Conservation (phyloP, 2,329 filamentous ascomycete species). For the Xylaria sp. region DNA sequence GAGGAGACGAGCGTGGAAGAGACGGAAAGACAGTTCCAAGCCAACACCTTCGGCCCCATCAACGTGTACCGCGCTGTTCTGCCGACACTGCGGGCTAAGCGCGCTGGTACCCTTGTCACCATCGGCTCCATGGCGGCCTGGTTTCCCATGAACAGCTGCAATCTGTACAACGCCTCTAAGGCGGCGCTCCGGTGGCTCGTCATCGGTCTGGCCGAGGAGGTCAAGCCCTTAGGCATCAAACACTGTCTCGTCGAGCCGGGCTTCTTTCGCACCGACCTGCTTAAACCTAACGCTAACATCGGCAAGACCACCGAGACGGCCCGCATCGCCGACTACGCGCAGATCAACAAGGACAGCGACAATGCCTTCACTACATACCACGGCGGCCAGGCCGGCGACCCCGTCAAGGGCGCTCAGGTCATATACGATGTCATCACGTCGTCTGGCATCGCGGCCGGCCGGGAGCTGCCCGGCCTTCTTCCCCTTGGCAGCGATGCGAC, state of each 20-base stretch:
- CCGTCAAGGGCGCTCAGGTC: slow-evolving; percentile 47
- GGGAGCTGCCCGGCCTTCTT: slow-evolving; percentile 43
- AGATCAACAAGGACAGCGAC: slow-evolving; percentile 32
- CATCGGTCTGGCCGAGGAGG: slow-evolving; percentile 46
- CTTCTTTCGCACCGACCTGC: slow-evolving; percentile 50
- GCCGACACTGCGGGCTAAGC: slow-evolving; percentile 51
- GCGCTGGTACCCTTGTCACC: slow-evolving; percentile 52
- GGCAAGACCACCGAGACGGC: slow-evolving; percentile 3
- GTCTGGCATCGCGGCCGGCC: slow-evolving; percentile 42
- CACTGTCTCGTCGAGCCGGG: slow-evolving; percentile 53
- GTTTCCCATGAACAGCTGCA: slow-evolving; percentile 44
- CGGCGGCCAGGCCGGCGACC: slow-evolving; percentile 46
- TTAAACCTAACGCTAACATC: slow-evolving; percentile 42
- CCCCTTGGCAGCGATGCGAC: slow-evolving; percentile 48
- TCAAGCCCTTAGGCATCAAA: slow-evolving; percentile 50
- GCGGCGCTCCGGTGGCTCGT: slow-evolving; percentile 47
- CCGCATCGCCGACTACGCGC: slow-evolving; percentile 36
- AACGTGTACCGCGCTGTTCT: slow-evolving; percentile 52
- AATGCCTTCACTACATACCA: slow-evolving; percentile 27
- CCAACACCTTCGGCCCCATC: slow-evolving; percentile 54
- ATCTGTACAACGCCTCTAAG: slow-evolving; percentile 53
- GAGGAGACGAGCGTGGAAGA: slow-evolving; percentile 52
- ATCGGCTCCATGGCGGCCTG: slow-evolving; percentile 51
- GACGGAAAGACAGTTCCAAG: slow-evolving; percentile 47
- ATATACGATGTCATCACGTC: slow-evolving; percentile 50